A percentile compares a stretch with the other conserved stretches of the same genome.
phyloP scores from a whole-genome alignment of 2,329 filamentous ascomycete species.

The Pseudogymnoascus sp. region DNA sequence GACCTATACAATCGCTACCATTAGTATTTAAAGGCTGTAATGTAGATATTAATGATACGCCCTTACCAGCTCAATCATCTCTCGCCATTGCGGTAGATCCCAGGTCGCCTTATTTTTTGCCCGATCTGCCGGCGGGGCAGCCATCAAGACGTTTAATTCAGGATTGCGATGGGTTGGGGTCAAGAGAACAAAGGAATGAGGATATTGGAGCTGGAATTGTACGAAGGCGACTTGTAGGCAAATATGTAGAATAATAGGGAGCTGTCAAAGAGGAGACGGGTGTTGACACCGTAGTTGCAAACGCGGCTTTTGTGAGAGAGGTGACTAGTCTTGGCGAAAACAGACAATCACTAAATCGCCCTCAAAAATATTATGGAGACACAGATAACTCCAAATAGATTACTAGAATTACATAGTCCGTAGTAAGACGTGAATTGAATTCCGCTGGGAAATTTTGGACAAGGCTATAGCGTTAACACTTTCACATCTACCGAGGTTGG shows the following conservation, averaged over 20 bases:
- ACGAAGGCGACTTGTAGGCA: background rate
- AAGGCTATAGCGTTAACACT: background rate
- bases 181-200: background rate
- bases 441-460: background rate
- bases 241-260: background rate
- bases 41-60: conserved; percentile 18
- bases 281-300: background rate
- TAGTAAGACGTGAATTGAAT: background rate
- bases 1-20: background rate
- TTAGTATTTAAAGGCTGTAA: conserved; percentile 18
- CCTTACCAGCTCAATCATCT: conserved; percentile 3
- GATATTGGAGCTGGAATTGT: background rate
- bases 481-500: background rate
- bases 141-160: background rate
- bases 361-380: background rate
- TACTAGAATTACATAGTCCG: background rate
- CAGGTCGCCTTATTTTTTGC: background rate
- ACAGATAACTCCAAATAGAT: background rate
- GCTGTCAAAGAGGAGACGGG: background rate
- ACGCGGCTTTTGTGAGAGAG: background rate
- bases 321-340: background rate
- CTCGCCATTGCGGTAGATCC: background rate
- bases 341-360: background rate
- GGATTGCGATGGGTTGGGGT: background rate
- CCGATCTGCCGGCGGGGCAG: background rate